These are phyloP conservation scores for Bombardia bombarda DNA, from an alignment of 495 filamentous ascomycete genomes.

Conservation along the genomic window DNA sequence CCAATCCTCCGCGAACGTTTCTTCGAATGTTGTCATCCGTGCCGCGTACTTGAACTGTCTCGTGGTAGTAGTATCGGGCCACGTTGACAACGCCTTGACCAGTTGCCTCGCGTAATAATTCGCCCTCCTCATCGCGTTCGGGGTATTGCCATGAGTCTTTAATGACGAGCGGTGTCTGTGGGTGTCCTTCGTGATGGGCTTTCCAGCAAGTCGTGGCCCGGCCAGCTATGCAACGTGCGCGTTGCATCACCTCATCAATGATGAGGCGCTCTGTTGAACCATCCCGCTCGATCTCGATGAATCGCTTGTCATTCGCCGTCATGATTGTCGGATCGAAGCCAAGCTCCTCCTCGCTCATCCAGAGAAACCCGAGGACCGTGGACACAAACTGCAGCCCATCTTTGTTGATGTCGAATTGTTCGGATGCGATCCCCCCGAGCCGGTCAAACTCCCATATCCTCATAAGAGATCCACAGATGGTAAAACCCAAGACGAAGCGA, in stretches of 20 bases:
- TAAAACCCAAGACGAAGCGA: slow-evolving; percentile 42
- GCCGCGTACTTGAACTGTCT: slow-evolving; percentile 30
- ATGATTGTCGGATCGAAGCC: slow-evolving; percentile 42
- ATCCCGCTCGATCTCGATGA: slow-evolving; percentile 26
- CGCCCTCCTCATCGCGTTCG: slow-evolving; percentile 38
- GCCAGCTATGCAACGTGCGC: slow-evolving; percentile 27
- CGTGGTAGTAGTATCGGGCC: slow-evolving; percentile 36
- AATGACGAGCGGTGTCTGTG: slow-evolving; percentile 29
- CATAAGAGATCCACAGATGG: slow-evolving; percentile 29
- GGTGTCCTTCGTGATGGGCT: slow-evolving; percentile 32
- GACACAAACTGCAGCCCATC: slow-evolving; percentile 39
- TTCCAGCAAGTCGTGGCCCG: slow-evolving; percentile 41
- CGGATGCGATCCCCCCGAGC: slow-evolving; percentile 37
- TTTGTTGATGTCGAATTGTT: slow-evolving; percentile 39
- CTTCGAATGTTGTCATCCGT: slow-evolving; percentile 27
- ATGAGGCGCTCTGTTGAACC: slow-evolving; percentile 33
- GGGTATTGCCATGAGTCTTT: slow-evolving; percentile 45
- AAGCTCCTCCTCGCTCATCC: slow-evolving; percentile 37
- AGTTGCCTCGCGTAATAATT: slow-evolving; percentile 30
- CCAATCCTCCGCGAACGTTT: slow-evolving; percentile 26
- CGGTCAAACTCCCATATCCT: slow-evolving; percentile 39
- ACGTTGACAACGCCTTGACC: slow-evolving; percentile 30
- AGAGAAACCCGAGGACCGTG: slow-evolving; percentile 39
- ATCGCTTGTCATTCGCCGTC: slow-evolving; percentile 20
- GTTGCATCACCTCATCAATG: slow-evolving; percentile 35